Conservation (phyloP, 2,329 filamentous ascomycete species). For the Ophioceras dolichostomum region DNA sequence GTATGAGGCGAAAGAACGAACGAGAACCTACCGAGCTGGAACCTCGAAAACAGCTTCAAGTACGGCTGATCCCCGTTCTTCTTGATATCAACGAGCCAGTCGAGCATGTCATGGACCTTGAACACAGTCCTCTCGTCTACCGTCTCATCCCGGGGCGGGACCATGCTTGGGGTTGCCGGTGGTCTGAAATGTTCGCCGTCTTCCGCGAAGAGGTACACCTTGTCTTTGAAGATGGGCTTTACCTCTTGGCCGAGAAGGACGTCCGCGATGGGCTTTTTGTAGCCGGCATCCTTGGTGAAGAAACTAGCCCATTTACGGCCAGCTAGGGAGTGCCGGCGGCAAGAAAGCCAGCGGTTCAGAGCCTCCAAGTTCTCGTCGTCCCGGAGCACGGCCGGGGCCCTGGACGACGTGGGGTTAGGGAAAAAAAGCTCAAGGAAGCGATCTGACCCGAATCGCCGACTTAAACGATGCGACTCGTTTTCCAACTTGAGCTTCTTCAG, state of each 20-base stretch:
- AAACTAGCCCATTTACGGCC: constrained; percentile 36
- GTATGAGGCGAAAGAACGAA: too few species aligned
- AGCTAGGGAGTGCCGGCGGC: constrained; percentile 26
- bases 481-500: constrained; percentile 37
- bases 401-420: constrained; percentile 25
- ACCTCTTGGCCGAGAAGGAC: constrained; percentile 15
- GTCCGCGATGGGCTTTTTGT: constrained; percentile 24
- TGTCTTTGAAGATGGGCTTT: constrained; percentile 22
- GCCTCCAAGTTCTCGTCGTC: constrained; percentile 19
- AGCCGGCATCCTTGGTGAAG: constrained; percentile 23
- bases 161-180: background rate
- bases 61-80: constrained; percentile 31
- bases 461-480: constrained; percentile 31
- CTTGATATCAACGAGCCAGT: constrained; percentile 37
- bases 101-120: constrained; percentile 27
- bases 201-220: constrained; percentile 43
- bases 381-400: constrained; percentile 15
- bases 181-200: constrained; percentile 29
- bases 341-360: constrained; percentile 27
- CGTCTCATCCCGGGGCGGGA: constrained; percentile 14
- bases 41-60: constrained; percentile 46
- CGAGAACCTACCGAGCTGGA: constrained; percentile 34
- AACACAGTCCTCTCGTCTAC: constrained; percentile 18
- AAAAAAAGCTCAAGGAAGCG: constrained; percentile 44
- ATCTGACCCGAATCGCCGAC: constrained; percentile 43